A percentile compares a stretch with the other conserved stretches of the same genome.
Conservation (phyloP, 2,329 filamentous ascomycete species). For the Apiospora marii region DNA sequence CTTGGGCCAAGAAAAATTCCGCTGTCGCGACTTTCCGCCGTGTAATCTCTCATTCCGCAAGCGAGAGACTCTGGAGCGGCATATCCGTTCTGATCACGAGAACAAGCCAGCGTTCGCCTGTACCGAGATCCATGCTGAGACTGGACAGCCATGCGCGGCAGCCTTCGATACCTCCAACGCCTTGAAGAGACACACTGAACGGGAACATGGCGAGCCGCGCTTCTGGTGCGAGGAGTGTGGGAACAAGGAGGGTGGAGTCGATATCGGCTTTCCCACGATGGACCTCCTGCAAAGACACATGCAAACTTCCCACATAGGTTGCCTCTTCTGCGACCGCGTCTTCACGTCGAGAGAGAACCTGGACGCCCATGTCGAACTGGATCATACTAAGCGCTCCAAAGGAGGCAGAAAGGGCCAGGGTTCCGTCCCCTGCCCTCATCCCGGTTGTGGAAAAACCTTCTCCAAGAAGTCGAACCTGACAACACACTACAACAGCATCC, state of each 20-base stretch:
- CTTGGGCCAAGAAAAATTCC: constrained; percentile 76
- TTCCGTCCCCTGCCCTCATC: constrained; percentile 70
- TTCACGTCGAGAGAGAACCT: constrained; percentile 74
- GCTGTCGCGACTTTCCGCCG: constrained; percentile 72
- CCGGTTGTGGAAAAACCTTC: constrained; percentile 78
- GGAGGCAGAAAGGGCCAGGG: constrained; percentile 62
- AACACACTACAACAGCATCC: constrained; percentile 78
- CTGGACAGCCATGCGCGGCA: constrained; percentile 60
- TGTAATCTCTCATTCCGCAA: constrained; percentile 87
- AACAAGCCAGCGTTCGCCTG: constrained; percentile 77
- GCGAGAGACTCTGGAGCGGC: constrained; percentile 83
- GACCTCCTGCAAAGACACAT: constrained; percentile 77
- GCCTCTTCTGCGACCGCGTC: constrained; percentile 74
- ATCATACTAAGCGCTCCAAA: constrained; percentile 71
- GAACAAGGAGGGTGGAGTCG: constrained; percentile 48
- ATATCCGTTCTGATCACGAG: constrained; percentile 80
- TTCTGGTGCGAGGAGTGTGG: constrained; percentile 82
- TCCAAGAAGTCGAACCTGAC: constrained; percentile 85
- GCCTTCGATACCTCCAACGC: constrained; percentile 78
- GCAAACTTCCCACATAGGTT: constrained; percentile 75
- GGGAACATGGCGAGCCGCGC: constrained; percentile 72
- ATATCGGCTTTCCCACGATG: constrained; percentile 74
- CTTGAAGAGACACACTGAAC: constrained; percentile 74
- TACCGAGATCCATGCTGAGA: constrained; percentile 48
- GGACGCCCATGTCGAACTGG: constrained; percentile 78